Evolutionary conservation across 768 basidiomycete species (phyloP).

Genomic region (Naganishia onofrii): DNA sequence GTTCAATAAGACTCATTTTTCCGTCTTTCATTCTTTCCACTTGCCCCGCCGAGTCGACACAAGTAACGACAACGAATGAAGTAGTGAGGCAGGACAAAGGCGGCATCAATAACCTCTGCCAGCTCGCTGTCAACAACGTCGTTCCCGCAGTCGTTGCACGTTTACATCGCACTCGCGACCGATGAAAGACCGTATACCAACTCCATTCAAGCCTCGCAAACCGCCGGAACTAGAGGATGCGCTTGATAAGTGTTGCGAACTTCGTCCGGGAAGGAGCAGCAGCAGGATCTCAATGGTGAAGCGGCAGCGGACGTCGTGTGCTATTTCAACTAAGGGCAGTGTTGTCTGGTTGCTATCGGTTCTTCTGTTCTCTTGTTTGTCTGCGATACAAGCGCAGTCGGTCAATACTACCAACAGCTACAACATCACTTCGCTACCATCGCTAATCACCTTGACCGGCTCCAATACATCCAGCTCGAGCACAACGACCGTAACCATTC

Average conservation of each 20-base stretch:
- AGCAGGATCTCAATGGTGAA: background rate
- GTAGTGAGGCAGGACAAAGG: background rate
- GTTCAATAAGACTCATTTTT: no score
- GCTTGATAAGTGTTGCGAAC: background rate
- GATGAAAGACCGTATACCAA: slow-evolving; percentile 3
- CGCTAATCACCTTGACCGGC: slow-evolving; percentile 22
- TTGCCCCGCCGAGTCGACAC: no score
- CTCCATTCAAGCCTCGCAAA: background rate
- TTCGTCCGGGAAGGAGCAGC: background rate
- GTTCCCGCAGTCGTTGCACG: background rate
- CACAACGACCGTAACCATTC: slow-evolving; percentile 1
- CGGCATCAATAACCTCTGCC: no score
- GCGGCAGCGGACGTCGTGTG: background rate
- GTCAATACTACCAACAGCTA: background rate
- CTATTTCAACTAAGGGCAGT: background rate
- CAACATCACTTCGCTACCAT: slow-evolving; percentile 29
- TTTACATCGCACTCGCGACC: background rate
- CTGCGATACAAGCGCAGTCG: background rate
- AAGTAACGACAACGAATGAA: no score
- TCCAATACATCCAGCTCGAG: background rate
- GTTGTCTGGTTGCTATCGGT: background rate
- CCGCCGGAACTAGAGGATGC: background rate
- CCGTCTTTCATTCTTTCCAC: no score
- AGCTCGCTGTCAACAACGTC: background rate
- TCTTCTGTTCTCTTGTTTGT: background rate